Base-by-base conservation (phyloP, 2,329 filamentous ascomycete genomes). In the Colletotrichum tofieldiae region DNA sequence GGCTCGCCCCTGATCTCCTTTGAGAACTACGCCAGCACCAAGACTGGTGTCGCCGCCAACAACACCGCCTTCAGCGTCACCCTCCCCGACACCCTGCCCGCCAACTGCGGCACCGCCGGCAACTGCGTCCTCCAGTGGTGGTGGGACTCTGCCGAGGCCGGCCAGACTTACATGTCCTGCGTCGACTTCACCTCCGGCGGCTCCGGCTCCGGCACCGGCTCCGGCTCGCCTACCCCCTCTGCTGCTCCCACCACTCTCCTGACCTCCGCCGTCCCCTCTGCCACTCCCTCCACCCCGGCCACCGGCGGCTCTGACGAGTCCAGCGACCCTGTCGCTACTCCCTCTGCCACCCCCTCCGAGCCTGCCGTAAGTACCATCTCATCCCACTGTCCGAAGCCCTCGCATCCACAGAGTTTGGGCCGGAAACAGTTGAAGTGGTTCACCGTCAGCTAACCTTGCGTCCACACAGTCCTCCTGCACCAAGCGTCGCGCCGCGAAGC, bases 161-260 rank as follows among this genome's bases (percentile, higher is more conserved):
- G 86, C 71, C 90, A 92, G 84, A 91, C 90, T 26, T 92, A 92
- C 78, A 87, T 90, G 83, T 85, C 86, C 62, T 92, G 90, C 80
- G 82, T 92, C 64, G 90, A 92, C 78, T 91, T 92, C 71, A 77
- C 75, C 55, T 65, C 66, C 62, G 52, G 59, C 60, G 67, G 69
- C 18, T 66, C 67, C 16, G 59, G 67, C 52, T 67, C 68, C 45
- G 67, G 52, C 39, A 52, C 70, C 47, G 70, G 61, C 45, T 51
- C 72, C 20, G 62, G 20, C 23, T 41, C 70, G 7, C 16, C 51
- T 12, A n/a, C 66, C 32, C 35, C 66, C 11, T 45, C 66, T 12
- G 35, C 67, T 9, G 62, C 60, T 41, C 37, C 71, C 51, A 72
- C 65, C 65, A 68, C 73, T 58, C 61, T 69, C 62, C 32, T 56